These are phyloP conservation scores for Hypoxylon sp. DNA, from an alignment of 2,329 filamentous ascomycete genomes.

Conservation along the genomic window DNA sequence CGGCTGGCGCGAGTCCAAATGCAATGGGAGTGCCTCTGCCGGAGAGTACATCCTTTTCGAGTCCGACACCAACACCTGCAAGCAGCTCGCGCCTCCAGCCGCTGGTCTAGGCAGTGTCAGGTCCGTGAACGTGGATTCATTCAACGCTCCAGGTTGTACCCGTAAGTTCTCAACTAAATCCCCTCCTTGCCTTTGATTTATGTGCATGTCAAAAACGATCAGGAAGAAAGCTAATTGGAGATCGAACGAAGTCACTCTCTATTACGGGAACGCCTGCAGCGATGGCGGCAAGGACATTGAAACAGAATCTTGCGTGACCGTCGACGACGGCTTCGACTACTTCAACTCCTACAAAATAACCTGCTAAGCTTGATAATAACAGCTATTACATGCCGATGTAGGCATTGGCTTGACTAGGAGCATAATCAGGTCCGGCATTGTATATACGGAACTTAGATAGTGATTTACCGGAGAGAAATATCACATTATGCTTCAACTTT, in stretches of 20 bases:
- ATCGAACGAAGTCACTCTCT: background rate
- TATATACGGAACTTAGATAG: background rate
- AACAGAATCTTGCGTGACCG: background rate
- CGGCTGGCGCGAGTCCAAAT: slow-evolving; percentile 7
- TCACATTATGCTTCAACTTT: slow-evolving; percentile 1
- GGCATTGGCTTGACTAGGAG: background rate
- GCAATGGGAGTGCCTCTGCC: background rate
- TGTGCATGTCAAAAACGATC: background rate
- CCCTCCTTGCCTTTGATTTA: background rate
- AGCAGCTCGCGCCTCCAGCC: slow-evolving; percentile 1
- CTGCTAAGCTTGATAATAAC: background rate
- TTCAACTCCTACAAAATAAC: slow-evolving; percentile 10
- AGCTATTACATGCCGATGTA: background rate
- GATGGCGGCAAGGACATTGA: background rate
- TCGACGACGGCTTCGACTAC: background rate
- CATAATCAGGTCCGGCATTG: background rate
- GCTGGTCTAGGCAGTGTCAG: background rate
- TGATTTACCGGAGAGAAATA: background rate
- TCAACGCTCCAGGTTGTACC: background rate
- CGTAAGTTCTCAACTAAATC: slow-evolving; percentile 4
- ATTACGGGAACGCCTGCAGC: background rate
- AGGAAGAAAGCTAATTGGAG: background rate
- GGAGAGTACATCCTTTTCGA: slow-evolving; percentile 7
- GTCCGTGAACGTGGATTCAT: slow-evolving; percentile 4
- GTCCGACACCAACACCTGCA: slow-evolving; percentile 1